Evolutionary conservation across 2,329 filamentous ascomycete genomes (phyloP), one percentile per base, ranked within the genome.

Genomic region (Zymoseptoria pseudotritici): DNA sequence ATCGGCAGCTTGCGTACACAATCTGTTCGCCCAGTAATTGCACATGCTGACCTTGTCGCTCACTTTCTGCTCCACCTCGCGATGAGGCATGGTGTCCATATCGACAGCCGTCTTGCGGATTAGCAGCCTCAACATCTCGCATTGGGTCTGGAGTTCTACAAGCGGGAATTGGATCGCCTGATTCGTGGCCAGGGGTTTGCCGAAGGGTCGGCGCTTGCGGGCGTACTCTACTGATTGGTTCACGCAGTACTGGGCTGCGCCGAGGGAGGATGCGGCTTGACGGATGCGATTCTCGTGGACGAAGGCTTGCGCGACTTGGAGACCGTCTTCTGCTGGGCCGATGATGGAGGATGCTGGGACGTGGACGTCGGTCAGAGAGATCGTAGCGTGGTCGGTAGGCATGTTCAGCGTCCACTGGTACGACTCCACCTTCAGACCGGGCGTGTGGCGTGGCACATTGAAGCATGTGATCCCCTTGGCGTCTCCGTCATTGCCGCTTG

Each of bases 391-490:
- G 69, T 87, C 84, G 5, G 84, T 86, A 0, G 83, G 83, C 83
- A 86, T 87, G 66, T 86, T 86, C 56, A 86, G 78, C 1, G 83
- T 86, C 82, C 83, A 86, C 71, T 86, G 80, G 64, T 84, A 86
- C 46, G 80, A 83, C 53, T 80, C 77, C 7, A 85, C 78, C 21
- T 77, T 75, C 17, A 86, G 65, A 0, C 84, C 84, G 0, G 77
- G 75, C 0, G 82, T 79, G 1, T 79, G 72, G 31, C 74, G 71
- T 1, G 83, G 83, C 0, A 86, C 80, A 26, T 86, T 76, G 65
- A 86, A 86, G 56, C 83, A 84, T 1, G 82, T 84, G 50, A 86
- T 85, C 0, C 84, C 84, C 58, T 74, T 76, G 0, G 80, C 75
- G 4, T 80, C 77, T 0, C 84, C 84, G 20, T 79, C 69, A 54